phyloP scores from a whole-genome alignment of 208 protist species.

The Crithidia expoeki region DNA sequence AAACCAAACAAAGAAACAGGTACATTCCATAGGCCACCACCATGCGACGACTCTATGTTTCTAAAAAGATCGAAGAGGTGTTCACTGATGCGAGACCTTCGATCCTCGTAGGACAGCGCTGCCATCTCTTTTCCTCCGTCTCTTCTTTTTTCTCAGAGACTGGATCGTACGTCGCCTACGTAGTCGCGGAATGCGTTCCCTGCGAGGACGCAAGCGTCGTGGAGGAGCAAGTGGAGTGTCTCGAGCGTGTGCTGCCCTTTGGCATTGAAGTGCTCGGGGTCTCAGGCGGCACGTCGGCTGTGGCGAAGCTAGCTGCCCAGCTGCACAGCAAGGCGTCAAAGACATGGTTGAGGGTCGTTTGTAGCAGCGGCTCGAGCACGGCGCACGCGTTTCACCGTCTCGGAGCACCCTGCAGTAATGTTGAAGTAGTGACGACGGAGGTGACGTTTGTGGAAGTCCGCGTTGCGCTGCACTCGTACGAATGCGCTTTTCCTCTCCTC shows the following conservation, averaged over 20 bases:
- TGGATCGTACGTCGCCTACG: slow-evolving; percentile 2
- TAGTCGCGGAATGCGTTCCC: slow-evolving; percentile 46
- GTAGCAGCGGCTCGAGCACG: not conserved
- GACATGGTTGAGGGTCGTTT: slow-evolving; percentile 34
- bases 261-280: slow-evolving; percentile 70
- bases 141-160: not conserved
- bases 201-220: slow-evolving; percentile 52
- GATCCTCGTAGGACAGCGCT: slow-evolving; percentile 33
- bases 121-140: slow-evolving; percentile 6
- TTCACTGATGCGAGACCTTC: slow-evolving; percentile 1
- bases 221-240: slow-evolving; percentile 72
- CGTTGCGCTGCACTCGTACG: slow-evolving; percentile 26
- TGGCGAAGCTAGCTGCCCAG: slow-evolving; percentile 21
- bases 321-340: slow-evolving; percentile 30
- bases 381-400: slow-evolving; percentile 3
- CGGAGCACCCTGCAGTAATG: slow-evolving; percentile 3
- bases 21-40: too few species aligned
- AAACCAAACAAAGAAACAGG: not conserved
- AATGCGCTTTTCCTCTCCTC: slow-evolving; percentile 14
- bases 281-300: not conserved
- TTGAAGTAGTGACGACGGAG: slow-evolving; percentile 15
- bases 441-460: slow-evolving; percentile 21
- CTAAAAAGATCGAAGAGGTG: not conserved
- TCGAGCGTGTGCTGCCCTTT: slow-evolving; percentile 68
- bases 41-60: slow-evolving; percentile 25